These are phyloP conservation scores for Colletotrichum echinochloae DNA, from an alignment of 2,329 filamentous ascomycete genomes.

Conservation along the genomic window DNA sequence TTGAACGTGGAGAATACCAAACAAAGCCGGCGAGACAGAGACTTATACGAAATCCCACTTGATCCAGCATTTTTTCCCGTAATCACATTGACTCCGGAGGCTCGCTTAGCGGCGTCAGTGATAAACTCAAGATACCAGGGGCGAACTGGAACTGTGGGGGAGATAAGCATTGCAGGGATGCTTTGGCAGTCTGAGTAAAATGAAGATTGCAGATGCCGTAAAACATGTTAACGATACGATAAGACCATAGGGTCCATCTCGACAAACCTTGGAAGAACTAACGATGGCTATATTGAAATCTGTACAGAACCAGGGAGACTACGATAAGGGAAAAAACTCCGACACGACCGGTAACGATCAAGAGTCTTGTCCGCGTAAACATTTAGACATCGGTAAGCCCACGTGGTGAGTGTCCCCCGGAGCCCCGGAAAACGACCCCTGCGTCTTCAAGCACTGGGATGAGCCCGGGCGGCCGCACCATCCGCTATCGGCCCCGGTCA, in stretches of 20 bases:
- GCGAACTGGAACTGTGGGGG: constrained; percentile 22
- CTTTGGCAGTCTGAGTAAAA: background rate
- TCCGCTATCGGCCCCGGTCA: constrained; percentile 27
- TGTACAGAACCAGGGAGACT: background rate
- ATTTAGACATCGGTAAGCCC: background rate
- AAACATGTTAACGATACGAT: background rate
- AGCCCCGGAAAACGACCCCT: background rate
- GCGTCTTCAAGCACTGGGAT: constrained; percentile 20
- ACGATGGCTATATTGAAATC: fast-evolving
- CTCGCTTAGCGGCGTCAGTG: background rate
- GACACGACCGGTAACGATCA: background rate
- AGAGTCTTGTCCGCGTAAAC: background rate
- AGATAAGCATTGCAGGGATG: constrained; percentile 35
- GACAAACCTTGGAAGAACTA: too few species aligned
- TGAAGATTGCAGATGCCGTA: too few species aligned
- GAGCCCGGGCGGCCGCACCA: constrained; percentile 27
- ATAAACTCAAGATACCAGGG: constrained; percentile 28
- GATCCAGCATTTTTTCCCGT: background rate
- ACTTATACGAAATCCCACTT: constrained; percentile 28
- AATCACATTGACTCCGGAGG: constrained; percentile 2
- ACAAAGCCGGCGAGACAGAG: background rate
- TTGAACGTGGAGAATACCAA: background rate
- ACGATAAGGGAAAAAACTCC: background rate
- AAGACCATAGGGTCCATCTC: background rate
- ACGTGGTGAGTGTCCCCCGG: constrained; percentile 12